Evolutionary conservation across 768 basidiomycete species (phyloP).

Genomic region (Boletus huronensis): DNA sequence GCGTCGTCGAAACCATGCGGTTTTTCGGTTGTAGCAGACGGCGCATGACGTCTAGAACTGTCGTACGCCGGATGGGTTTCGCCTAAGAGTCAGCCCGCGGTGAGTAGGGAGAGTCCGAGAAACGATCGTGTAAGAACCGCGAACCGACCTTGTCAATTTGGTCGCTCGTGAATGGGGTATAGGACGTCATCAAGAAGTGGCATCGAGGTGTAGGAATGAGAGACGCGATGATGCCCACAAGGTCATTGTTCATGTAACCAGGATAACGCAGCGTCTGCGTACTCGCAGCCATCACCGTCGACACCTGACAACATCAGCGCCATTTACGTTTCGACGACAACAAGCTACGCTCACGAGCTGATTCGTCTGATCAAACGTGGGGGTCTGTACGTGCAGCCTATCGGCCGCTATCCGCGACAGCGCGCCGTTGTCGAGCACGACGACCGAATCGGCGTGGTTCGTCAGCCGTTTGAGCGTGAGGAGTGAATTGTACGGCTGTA

Average conservation of each 20-base stretch:
- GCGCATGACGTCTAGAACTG: conserved; percentile 98
- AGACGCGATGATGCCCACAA: conserved; percentile 94
- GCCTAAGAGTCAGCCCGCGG: conserved; percentile 47
- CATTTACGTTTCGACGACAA: not conserved
- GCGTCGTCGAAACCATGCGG: conserved; percentile 94
- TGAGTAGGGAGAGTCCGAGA: not conserved
- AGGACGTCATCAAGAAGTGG: conserved; percentile 98
- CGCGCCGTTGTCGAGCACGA: conserved; percentile 96
- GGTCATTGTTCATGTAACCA: conserved; percentile 99
- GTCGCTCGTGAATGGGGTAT: conserved; percentile 97
- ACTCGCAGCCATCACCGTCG: conserved; percentile 97
- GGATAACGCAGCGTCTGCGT: conserved; percentile 97
- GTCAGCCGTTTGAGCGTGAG: conserved; percentile 90
- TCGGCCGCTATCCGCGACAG: conserved; percentile 91
- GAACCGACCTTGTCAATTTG: conserved; percentile 84
- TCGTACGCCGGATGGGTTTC: conserved; percentile 92
- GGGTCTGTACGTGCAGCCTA: conserved; percentile 81
- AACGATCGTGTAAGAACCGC: not conserved
- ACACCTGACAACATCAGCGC: conserved; percentile 51
- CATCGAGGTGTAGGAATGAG: conserved; percentile 96
- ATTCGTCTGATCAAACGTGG: conserved; percentile 89
- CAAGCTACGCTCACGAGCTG: conserved; percentile 58
- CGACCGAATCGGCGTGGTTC: conserved; percentile 95
- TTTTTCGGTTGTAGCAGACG: conserved; percentile 97
- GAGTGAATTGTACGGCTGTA: conserved; percentile 96